These are phyloP conservation scores for Rhodamnia argentea DNA, from an alignment of 345 rosid species.

Conservation along the genomic window DNA sequence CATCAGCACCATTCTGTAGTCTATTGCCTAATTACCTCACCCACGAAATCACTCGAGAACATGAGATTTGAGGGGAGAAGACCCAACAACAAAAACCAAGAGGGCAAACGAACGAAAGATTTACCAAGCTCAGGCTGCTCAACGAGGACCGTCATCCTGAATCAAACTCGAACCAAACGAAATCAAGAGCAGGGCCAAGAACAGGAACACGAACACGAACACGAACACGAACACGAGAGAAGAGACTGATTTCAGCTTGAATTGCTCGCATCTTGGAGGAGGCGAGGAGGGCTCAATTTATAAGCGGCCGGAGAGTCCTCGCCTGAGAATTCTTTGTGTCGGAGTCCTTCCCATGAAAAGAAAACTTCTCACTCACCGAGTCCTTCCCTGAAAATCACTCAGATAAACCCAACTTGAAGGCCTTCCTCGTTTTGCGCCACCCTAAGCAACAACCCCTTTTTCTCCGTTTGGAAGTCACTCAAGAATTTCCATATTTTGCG, in stretches of 20 bases:
- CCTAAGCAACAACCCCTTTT: not conserved
- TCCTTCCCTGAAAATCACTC: not conserved
- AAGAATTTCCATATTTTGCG: not conserved
- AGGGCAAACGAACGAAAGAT: not conserved
- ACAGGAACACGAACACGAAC: not conserved
- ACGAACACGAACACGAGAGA: not conserved
- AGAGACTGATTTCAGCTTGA: not conserved
- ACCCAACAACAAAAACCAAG: not conserved
- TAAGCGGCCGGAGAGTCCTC: conserved; percentile 1
- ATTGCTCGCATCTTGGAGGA: not conserved
- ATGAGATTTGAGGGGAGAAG: not conserved
- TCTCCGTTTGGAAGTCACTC: not conserved
- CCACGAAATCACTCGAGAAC: not conserved
- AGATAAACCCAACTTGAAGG: not conserved
- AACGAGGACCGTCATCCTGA: conserved; percentile 2
- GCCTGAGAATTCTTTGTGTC: not conserved
- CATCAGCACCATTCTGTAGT: not conserved
- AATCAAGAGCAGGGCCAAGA: not conserved
- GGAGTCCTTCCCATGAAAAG: not conserved
- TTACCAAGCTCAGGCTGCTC: not conserved
- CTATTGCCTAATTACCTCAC: not conserved
- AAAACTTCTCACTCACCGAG: not conserved
- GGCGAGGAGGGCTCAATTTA: not conserved
- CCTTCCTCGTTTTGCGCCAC: not conserved
- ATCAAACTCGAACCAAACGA: not conserved